A percentile compares a stretch with the other conserved stretches of the same genome.
Conservation (phyloP, 768 basidiomycete genomes). For the Boletus speciosus region DNA sequence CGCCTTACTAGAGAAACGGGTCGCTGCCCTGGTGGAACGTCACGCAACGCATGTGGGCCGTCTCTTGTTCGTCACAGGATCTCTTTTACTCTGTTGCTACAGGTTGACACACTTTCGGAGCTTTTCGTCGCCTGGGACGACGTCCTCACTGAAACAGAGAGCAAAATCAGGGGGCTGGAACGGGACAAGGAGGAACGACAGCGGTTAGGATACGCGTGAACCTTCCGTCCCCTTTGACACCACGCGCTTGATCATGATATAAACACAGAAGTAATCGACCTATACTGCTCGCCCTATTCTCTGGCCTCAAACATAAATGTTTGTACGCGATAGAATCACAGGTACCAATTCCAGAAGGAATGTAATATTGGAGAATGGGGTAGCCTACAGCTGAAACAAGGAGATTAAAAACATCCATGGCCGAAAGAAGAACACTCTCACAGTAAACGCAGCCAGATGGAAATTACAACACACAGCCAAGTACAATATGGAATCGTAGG, state of each 20-base stretch:
- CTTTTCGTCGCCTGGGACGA: conserved; percentile 87
- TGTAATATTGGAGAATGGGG: conserved; percentile 10
- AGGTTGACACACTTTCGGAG: conserved; percentile 82
- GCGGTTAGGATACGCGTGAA: conserved; percentile 56
- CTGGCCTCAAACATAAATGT: conserved; percentile 4
- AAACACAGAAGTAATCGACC: conserved; percentile 18
- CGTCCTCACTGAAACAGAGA: conserved; percentile 63
- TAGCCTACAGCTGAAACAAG: conserved; percentile 21
- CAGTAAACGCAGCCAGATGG: conserved; percentile 11
- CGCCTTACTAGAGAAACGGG: conserved; percentile 58
- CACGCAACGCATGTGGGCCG: conserved; percentile 66
- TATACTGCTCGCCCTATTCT: conserved; percentile 17
- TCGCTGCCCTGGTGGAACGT: conserved; percentile 60
- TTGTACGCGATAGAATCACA: conserved; percentile 7
- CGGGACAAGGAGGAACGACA: conserved; percentile 56
- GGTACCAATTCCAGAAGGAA: conserved; percentile 11
- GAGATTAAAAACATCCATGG: conserved; percentile 12
- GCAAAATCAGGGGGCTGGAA: conserved; percentile 54
- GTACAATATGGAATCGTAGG: conserved; percentile 17
- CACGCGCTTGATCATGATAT: conserved; percentile 8
- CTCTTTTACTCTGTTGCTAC: not conserved
- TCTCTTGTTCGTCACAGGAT: not conserved
- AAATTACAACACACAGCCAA: conserved; percentile 22
- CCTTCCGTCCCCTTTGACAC: not conserved
- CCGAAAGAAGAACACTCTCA: conserved; percentile 7